Base-by-base conservation (phyloP, 2,329 filamentous ascomycete genomes). In the Xylariaceae sp. region DNA sequence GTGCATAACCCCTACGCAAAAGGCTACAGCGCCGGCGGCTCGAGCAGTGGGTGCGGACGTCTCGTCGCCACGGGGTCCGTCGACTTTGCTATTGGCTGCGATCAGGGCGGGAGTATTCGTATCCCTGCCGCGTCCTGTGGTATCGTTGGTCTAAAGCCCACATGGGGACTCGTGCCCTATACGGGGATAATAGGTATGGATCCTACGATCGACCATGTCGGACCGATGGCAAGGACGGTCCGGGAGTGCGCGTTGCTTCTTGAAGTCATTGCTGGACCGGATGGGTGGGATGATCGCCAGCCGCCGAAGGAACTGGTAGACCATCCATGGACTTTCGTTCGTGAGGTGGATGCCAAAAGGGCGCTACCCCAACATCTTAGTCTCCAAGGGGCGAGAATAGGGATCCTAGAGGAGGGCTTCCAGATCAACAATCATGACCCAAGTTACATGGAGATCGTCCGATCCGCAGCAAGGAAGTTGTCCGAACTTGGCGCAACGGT, bases 1-100 rank as follows among this genome's bases (percentile, higher is more conserved):
- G 77, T 81, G 2, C 74, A 80, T 59, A 79, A 81, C 56, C 79
- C 78, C 0, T 76, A 74, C 58, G 77, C 75, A 0, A 61, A 69
- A 18, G 77, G 77, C 1, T 80, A 77, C 61, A 76, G 74, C 2
- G 73, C 74, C 44, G 78, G 79, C n/a, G 78, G 79, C n/a, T 69
- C 67, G 1, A 69, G 67, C 59, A 78, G 76, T 59, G 77, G 74
- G 34, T 76, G 72, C 9, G 78, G 78, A 5, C 74, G 74, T 3
- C 70, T 82, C 10, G 78, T 82, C 1, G 75, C 72, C 1, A 66
- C 62, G 2, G 70, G 68, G 1, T 56, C 58, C 6, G 71, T 69
- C 4, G 71, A 73, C 39, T 64, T 73, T 15, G 72, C 70, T 6
- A 64, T 74, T 34, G 73, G 73, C 5, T 69, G 70, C 48, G 73